Evolutionary conservation across 257 asterid species (phyloP).

Genomic region (Fraxinus anomala): DNA sequence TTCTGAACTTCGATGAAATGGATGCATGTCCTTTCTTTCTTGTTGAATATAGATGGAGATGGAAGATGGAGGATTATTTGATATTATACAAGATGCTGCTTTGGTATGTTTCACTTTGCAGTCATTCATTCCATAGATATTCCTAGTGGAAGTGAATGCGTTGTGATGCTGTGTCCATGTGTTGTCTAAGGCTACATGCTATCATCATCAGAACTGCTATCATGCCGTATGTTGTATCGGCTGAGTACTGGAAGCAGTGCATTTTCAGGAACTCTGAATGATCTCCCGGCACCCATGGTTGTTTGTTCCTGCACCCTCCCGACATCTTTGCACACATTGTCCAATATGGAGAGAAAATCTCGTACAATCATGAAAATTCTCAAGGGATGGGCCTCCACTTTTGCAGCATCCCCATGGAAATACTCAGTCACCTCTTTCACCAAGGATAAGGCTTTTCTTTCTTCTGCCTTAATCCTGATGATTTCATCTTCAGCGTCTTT

Average conservation of each 20-base stretch:
- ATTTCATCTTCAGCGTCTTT: constrained; percentile 74
- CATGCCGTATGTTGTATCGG: constrained; percentile 52
- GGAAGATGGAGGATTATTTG: constrained; percentile 1
- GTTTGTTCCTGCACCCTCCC: constrained; percentile 76
- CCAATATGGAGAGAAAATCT: constrained; percentile 78
- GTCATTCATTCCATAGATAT: constrained; percentile 2
- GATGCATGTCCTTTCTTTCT: neutral
- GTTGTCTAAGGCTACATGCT: constrained; percentile 39
- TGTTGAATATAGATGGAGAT: neutral
- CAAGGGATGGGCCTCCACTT: constrained; percentile 94
- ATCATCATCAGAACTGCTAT: constrained; percentile 47
- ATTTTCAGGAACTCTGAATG: constrained; percentile 72
- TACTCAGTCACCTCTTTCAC: constrained; percentile 88
- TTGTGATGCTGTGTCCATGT: neutral
- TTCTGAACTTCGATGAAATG: constrained; percentile 12
- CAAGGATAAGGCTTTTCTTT: constrained; percentile 59
- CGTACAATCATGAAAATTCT: constrained; percentile 87
- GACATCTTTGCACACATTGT: constrained; percentile 85
- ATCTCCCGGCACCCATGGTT: constrained; percentile 68
- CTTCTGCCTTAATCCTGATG: constrained; percentile 58
- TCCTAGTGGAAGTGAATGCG: neutral
- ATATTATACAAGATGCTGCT: constrained; percentile 17
- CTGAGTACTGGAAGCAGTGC: constrained; percentile 67
- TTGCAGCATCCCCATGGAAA: constrained; percentile 91
- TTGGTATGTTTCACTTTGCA: constrained; percentile 1